These are phyloP conservation scores for Fusarium humuli DNA, from an alignment of 2,329 filamentous ascomycete genomes.

Conservation along the genomic window DNA sequence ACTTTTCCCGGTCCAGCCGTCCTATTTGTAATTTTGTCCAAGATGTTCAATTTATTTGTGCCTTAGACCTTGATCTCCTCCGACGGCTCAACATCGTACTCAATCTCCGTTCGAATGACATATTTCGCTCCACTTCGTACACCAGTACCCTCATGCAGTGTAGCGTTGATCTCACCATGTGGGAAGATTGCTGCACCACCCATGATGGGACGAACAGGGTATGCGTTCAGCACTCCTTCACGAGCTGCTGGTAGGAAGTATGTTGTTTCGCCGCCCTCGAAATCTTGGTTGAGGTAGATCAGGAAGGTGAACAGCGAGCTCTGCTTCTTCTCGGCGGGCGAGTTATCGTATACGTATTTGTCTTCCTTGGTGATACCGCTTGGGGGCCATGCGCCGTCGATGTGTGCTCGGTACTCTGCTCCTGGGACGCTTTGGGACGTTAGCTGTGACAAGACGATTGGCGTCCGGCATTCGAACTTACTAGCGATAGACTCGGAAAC, in stretches of 20 bases:
- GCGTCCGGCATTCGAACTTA: neutral
- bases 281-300: conserved; percentile 78
- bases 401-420: conserved; percentile 77
- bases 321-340: conserved; percentile 68
- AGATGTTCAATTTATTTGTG: conserved; percentile 4
- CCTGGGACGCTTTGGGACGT: conserved; percentile 63
- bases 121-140: conserved; percentile 75
- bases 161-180: conserved; percentile 73
- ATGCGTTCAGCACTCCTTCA: conserved; percentile 76
- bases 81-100: conserved; percentile 70
- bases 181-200: conserved; percentile 76
- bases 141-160: conserved; percentile 77
- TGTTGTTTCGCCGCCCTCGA: conserved; percentile 77
- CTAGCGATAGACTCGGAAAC: conserved; percentile 79
- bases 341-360: conserved; percentile 74
- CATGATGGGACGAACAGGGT: conserved; percentile 75
- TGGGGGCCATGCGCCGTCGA: conserved; percentile 79
- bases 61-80: neutral
- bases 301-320: conserved; percentile 77
- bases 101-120: conserved; percentile 77
- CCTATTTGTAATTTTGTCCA: conserved; percentile 6
- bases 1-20: conserved; percentile 29
- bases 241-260: conserved; percentile 74
- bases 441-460: neutral
- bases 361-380: conserved; percentile 70